A percentile compares a stretch with the other conserved stretches of the same genome.
phyloP scores from a whole-genome alignment of 1,139 yeast species.

The Yamadazyma diospyri region DNA sequence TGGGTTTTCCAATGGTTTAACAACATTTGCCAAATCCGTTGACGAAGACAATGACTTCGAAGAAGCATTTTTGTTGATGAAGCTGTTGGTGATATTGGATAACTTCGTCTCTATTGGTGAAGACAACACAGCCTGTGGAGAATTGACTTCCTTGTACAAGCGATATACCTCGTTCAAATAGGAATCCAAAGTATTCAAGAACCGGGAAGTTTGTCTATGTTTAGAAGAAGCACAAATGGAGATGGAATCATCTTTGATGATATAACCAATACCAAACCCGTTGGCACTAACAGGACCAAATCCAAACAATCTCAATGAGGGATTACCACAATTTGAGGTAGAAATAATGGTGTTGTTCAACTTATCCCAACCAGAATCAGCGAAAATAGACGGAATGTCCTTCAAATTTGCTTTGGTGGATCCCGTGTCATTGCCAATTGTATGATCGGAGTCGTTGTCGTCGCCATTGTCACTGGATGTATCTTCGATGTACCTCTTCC shows the following conservation, averaged over 20 bases:
- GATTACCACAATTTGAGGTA: constrained; percentile 65
- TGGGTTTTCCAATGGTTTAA: constrained; percentile 11
- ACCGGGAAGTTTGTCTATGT: constrained; percentile 85
- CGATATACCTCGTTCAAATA: constrained; percentile 63
- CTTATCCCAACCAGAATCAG: constrained; percentile 64
- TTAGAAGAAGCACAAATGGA: constrained; percentile 86
- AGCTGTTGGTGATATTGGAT: constrained; percentile 2
- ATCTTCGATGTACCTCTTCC: constrained; percentile 68
- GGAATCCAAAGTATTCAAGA: constrained; percentile 69
- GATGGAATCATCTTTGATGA: constrained; percentile 79
- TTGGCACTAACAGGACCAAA: constrained; percentile 90
- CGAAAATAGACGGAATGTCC: constrained; percentile 50
- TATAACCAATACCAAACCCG: constrained; percentile 91
- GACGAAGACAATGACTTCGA: constrained; percentile 1
- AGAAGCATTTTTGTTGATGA: background rate
- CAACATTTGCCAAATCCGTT: constrained; percentile 6
- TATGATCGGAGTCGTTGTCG: constrained; percentile 20
- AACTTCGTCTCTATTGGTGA: constrained; percentile 15
- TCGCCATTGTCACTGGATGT: constrained; percentile 13
- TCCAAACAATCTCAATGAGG: constrained; percentile 81
- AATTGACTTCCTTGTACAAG: constrained; percentile 45
- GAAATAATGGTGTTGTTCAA: constrained; percentile 54
- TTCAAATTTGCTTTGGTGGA: constrained; percentile 17
- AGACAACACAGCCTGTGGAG: constrained; percentile 13
- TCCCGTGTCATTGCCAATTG: constrained; percentile 19